phyloP scores from a whole-genome alignment of 129 eudicot species.

The Ambrosia trifida region DNA sequence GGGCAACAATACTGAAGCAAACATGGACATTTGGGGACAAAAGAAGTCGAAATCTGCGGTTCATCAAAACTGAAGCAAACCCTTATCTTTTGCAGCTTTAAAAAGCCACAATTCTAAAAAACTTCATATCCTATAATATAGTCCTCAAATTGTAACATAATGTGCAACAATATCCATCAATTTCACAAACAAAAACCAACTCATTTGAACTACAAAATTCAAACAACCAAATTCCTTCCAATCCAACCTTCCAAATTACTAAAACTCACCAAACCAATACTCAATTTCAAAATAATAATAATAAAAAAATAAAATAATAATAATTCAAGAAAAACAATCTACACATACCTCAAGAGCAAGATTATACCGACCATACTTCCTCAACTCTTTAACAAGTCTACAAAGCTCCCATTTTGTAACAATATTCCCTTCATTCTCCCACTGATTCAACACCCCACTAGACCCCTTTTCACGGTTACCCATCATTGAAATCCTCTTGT shows the following conservation, averaged over 20 bases:
- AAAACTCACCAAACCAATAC: conserved; percentile 1
- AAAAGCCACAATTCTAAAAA: neutral
- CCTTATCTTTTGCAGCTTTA: neutral
- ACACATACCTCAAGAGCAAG: conserved; percentile 72
- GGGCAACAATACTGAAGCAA: neutral
- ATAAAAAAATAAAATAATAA: neutral
- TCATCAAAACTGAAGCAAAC: neutral
- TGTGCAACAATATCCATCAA: conserved; percentile 7
- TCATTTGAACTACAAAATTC: neutral
- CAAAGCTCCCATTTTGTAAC: conserved; percentile 67
- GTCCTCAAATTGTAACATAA: neutral
- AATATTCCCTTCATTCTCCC: conserved; percentile 59
- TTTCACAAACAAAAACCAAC: neutral
- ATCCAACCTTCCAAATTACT: neutral
- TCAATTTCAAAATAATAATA: neutral
- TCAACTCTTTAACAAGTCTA: conserved; percentile 68
- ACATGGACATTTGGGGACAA: no score
- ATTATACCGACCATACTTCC: conserved; percentile 55
- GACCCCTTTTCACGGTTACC: conserved; percentile 47
- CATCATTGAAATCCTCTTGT: conserved; percentile 51
- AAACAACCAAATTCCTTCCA: neutral
- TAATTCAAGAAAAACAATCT: conserved; percentile 4
- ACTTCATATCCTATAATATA: neutral
- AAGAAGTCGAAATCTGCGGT: no score
- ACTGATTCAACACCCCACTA: conserved; percentile 56